Conservation (phyloP, 2,329 filamentous ascomycete genomes). For the Aspergillus transmontanensis region DNA sequence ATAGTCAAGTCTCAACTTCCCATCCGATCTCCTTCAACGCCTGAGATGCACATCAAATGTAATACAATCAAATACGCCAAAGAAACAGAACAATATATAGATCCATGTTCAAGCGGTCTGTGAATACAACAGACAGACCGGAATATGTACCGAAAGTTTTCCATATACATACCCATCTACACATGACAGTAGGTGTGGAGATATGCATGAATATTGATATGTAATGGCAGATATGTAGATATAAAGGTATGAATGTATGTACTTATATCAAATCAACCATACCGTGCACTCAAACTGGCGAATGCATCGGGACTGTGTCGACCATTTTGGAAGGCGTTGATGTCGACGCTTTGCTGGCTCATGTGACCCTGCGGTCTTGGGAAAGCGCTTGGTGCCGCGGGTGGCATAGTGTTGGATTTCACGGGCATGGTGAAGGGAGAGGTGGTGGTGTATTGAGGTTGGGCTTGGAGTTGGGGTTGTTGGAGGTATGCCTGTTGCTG, state of each 20-base stretch:
- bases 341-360: slow-evolving; percentile 53
- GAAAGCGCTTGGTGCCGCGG: slow-evolving; percentile 20
- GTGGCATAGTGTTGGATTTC: slow-evolving; percentile 14
- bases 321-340: slow-evolving; percentile 49
- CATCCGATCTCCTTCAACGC: background rate
- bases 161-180: background rate
- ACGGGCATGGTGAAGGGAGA: slow-evolving; percentile 17
- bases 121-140: background rate
- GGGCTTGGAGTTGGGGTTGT: slow-evolving; percentile 13
- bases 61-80: slow-evolving; percentile 1
- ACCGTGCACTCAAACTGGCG: slow-evolving; percentile 52
- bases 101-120: background rate
- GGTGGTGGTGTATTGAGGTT: background rate
- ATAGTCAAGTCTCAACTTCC: background rate
- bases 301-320: slow-evolving; percentile 55
- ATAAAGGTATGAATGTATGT: background rate
- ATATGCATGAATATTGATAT: background rate
- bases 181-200: background rate
- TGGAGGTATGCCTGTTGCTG: slow-evolving; percentile 12
- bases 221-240: background rate
- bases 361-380: slow-evolving; percentile 36
- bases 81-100: background rate
- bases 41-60: background rate
- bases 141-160: background rate
- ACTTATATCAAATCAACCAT: slow-evolving; percentile 29